Evolutionary conservation across 1,139 yeast species (phyloP).

Genomic region (Kluyveromyces sp.): DNA sequence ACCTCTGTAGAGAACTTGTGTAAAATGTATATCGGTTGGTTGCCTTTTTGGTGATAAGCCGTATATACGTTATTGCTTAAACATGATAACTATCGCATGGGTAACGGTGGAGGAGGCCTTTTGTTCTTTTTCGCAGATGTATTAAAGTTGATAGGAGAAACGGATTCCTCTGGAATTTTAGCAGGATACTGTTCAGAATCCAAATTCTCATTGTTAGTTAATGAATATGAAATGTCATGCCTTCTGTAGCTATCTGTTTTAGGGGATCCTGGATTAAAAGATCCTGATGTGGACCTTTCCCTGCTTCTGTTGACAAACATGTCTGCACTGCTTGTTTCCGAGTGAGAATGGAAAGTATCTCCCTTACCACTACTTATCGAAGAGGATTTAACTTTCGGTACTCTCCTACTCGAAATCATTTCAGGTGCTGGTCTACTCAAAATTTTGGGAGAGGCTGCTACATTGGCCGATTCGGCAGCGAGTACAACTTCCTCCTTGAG

Average conservation of each 20-base stretch:
- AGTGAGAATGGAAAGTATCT: slow-evolving; percentile 7
- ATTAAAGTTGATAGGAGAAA: neutral
- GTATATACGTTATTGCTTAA: no score
- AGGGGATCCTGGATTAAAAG: slow-evolving; percentile 7
- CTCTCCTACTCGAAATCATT: slow-evolving; percentile 31
- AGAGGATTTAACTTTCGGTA: slow-evolving; percentile 16
- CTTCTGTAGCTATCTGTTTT: slow-evolving; percentile 3
- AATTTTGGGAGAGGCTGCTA: neutral
- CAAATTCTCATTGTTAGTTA: neutral
- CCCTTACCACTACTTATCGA: slow-evolving; percentile 4
- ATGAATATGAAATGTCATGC: neutral
- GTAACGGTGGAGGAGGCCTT: slow-evolving; percentile 5
- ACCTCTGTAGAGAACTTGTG: slow-evolving; percentile 62
- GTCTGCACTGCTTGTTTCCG: slow-evolving; percentile 21
- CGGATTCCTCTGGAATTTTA: neutral
- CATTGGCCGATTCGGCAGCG: neutral
- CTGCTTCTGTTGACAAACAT: slow-evolving; percentile 28
- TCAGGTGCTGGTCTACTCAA: slow-evolving; percentile 14
- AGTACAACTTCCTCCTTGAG: neutral
- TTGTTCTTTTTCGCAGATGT: neutral
- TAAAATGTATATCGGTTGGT: slow-evolving; percentile 95
- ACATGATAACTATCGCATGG: neutral
- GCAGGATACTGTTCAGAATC: neutral
- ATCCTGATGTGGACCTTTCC: slow-evolving; percentile 15
- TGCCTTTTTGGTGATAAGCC: slow-evolving; percentile 62